A percentile compares a stretch with the other conserved stretches of the same genome.
Conservation (phyloP, 2,329 filamentous ascomycete species). For the Aspergillus pseudoviridinutans region DNA sequence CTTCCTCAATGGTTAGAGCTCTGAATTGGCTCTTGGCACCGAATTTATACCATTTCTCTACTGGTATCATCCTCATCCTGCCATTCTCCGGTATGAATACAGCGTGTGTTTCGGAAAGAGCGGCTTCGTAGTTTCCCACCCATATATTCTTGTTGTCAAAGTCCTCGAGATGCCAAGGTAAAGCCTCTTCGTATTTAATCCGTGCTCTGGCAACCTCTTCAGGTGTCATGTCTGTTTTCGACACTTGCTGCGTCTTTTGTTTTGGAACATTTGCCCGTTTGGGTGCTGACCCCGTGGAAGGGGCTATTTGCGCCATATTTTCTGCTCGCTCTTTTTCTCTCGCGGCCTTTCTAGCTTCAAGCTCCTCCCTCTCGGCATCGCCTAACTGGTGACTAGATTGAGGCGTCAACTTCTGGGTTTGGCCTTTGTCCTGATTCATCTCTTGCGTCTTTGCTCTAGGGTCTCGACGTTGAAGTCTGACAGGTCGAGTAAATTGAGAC, state of each 20-base stretch:
- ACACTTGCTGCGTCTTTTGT: constrained; percentile 84
- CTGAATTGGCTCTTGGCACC: constrained; percentile 59
- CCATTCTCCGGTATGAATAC: constrained; percentile 71
- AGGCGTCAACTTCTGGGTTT: constrained; percentile 36
- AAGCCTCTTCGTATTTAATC: constrained; percentile 82
- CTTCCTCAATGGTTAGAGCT: constrained; percentile 74
- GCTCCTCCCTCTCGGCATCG: constrained; percentile 60
- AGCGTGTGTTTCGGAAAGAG: constrained; percentile 75
- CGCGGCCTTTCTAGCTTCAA: constrained; percentile 63
- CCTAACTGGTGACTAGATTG: constrained; percentile 52
- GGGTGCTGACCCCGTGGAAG: constrained; percentile 64
- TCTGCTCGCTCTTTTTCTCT: constrained; percentile 80
- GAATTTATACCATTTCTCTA: constrained; percentile 90
- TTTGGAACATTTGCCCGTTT: constrained; percentile 63
- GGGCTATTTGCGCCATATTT: constrained; percentile 89
- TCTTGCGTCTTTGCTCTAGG: constrained; percentile 60
- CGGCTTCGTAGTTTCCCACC: constrained; percentile 86
- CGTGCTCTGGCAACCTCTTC: constrained; percentile 65
- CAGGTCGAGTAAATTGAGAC: constrained; percentile 78
- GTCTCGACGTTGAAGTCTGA: constrained; percentile 84
- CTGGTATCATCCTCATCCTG: constrained; percentile 77
- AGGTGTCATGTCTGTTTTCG: constrained; percentile 70
- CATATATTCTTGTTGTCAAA: constrained; percentile 93
- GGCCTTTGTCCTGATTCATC: constrained; percentile 47
- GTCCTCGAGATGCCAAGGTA: constrained; percentile 96